Conservation (phyloP, 148 eudicot genomes). For the Chenopodium quinoa region DNA sequence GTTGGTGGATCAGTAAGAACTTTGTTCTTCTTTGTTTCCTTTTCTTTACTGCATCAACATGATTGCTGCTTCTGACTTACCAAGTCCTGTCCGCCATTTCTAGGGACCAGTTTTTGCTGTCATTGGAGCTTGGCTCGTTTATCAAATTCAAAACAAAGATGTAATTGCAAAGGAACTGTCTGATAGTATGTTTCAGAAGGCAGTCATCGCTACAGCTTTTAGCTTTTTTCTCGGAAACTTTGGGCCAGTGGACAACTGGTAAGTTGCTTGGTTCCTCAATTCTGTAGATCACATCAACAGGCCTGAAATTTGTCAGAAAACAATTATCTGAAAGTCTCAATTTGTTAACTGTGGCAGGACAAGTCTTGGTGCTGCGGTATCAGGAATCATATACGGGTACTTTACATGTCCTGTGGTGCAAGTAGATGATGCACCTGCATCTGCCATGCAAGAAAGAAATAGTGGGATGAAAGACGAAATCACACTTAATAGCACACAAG, state of each 20-base stretch:
- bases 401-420: constrained; percentile 51
- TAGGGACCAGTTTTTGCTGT: constrained; percentile 83
- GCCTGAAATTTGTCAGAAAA: neutral
- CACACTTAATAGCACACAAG: constrained; percentile 28
- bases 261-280: constrained; percentile 10
- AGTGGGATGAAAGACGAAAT: constrained; percentile 43
- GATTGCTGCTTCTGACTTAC: neutral
- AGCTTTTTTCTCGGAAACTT: constrained; percentile 59
- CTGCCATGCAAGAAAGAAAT: constrained; percentile 29
- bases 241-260: constrained; percentile 82
- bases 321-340: no score
- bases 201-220: constrained; percentile 52
- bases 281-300: neutral
- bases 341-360: constrained; percentile 46
- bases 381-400: constrained; percentile 63
- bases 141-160: constrained; percentile 66
- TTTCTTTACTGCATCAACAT: neutral
- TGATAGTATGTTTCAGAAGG: constrained; percentile 61
- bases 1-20: constrained; percentile 83
- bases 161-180: constrained; percentile 36
- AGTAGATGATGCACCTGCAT: constrained; percentile 43
- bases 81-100: neutral
- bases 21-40: neutral
- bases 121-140: constrained; percentile 80
- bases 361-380: constrained; percentile 53